phyloP scores from a whole-genome alignment of 352 stramenopile species.

The Pythium plurisporium region DNA sequence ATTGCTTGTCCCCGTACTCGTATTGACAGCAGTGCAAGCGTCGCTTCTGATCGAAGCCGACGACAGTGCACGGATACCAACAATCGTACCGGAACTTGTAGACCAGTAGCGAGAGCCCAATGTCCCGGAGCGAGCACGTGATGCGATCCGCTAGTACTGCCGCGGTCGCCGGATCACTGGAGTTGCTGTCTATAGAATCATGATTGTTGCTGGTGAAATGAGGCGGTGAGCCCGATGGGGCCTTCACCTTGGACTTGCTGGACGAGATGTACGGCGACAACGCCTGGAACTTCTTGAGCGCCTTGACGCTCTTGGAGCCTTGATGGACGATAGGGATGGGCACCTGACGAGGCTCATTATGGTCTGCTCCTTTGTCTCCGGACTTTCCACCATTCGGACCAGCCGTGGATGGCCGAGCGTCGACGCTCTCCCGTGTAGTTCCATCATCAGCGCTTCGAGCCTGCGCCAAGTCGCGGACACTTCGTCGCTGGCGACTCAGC shows the following conservation, averaged over 20 bases:
- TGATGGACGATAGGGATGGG: slow-evolving; percentile 49
- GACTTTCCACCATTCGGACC: not conserved
- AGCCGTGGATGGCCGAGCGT: slow-evolving; percentile 1
- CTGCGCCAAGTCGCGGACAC: slow-evolving; percentile 15
- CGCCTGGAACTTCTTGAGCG: slow-evolving; percentile 56
- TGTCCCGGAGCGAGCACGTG: slow-evolving; percentile 52
- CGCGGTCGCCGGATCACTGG: not conserved
- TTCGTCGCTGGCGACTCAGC: slow-evolving; percentile 6
- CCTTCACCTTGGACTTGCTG: not conserved
- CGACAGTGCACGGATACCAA: slow-evolving; percentile 76
- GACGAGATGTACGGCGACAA: slow-evolving; percentile 43
- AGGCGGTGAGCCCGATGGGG: not conserved
- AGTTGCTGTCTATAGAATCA: not conserved
- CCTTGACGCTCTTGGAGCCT: slow-evolving; percentile 59
- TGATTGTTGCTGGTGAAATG: not conserved
- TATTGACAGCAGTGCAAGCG: slow-evolving; percentile 77
- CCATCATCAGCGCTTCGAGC: not conserved
- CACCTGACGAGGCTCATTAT: not conserved
- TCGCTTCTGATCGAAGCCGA: slow-evolving; percentile 68
- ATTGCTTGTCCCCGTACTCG: slow-evolving; percentile 81
- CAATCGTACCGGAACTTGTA: slow-evolving; percentile 81
- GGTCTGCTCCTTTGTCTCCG: not conserved
- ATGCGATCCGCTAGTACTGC: slow-evolving; percentile 7
- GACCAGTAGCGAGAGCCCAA: slow-evolving; percentile 54
- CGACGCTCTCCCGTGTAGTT: not conserved